Evolutionary conservation across 2,329 filamentous ascomycete species (phyloP).

Genomic region (Pseudocercospora macadamiae): DNA sequence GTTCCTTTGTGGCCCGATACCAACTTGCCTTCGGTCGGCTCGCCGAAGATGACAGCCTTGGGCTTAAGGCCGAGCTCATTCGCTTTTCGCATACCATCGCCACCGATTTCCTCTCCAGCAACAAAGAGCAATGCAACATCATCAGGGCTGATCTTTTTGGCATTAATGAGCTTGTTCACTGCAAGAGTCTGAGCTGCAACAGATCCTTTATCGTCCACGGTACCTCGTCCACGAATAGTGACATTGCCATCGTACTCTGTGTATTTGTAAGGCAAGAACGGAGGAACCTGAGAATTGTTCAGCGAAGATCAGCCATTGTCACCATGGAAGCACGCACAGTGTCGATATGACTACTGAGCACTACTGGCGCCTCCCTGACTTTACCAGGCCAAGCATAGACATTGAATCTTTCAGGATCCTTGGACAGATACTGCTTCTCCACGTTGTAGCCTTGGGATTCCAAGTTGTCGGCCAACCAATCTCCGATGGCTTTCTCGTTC

Average conservation of each 20-base stretch:
- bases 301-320: background rate
- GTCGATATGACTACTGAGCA: slow-evolving; percentile 84
- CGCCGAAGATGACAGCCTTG: slow-evolving; percentile 82
- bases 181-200: slow-evolving; percentile 76
- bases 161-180: slow-evolving; percentile 54
- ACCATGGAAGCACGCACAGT: slow-evolving; percentile 49
- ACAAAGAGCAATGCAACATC: slow-evolving; percentile 61
- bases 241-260: slow-evolving; percentile 42
- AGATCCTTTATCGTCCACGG: slow-evolving; percentile 62
- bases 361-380: slow-evolving; percentile 58
- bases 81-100: slow-evolving; percentile 73
- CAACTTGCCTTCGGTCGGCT: slow-evolving; percentile 87
- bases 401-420: slow-evolving; percentile 65
- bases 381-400: slow-evolving; percentile 67
- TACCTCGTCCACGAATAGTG: slow-evolving; percentile 66
- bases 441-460: slow-evolving; percentile 62
- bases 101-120: slow-evolving; percentile 80
- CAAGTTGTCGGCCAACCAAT: slow-evolving; percentile 71
- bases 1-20: slow-evolving; percentile 92
- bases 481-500: slow-evolving; percentile 68
- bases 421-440: slow-evolving; percentile 58
- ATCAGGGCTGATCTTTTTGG: slow-evolving; percentile 46
- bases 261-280: slow-evolving; percentile 68
- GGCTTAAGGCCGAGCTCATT: slow-evolving; percentile 52
- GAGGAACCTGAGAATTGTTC: slow-evolving; percentile 57